A percentile compares a stretch with the other conserved stretches of the same genome.
Conservation (phyloP, 352 stramenopile genomes). For the Pythium scleroteichum region DNA sequence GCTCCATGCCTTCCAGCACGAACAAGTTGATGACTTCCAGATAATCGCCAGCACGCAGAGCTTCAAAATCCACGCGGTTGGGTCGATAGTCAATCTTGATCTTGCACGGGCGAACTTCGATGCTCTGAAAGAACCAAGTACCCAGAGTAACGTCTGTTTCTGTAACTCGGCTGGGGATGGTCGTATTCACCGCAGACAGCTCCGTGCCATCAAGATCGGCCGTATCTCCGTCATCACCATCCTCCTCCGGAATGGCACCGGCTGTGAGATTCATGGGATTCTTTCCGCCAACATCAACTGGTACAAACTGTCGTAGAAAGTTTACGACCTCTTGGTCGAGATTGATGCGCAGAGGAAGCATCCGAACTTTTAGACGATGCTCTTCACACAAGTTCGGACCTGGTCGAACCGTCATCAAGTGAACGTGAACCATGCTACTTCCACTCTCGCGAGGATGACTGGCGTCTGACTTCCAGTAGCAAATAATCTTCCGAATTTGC, state of each 20-base stretch:
- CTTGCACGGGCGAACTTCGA: slow-evolving; percentile 87
- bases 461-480: slow-evolving; percentile 88
- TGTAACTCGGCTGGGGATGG: slow-evolving; percentile 23
- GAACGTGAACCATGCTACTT: slow-evolving; percentile 81
- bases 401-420: slow-evolving; percentile 79
- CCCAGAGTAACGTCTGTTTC: slow-evolving; percentile 52
- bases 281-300: slow-evolving; percentile 18
- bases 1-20: slow-evolving; percentile 86
- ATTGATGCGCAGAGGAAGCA: slow-evolving; percentile 83
- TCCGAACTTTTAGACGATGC: slow-evolving; percentile 72
- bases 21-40: slow-evolving; percentile 90
- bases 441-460: slow-evolving; percentile 80
- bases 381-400: slow-evolving; percentile 80
- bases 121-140: slow-evolving; percentile 86
- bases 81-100: slow-evolving; percentile 91
- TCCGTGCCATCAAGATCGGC: slow-evolving; percentile 46
- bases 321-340: slow-evolving; percentile 87
- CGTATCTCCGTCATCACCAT: slow-evolving; percentile 31
- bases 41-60: slow-evolving; percentile 81
- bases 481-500: slow-evolving; percentile 89
- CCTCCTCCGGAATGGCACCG: slow-evolving; percentile 12
- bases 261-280: not conserved
- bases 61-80: slow-evolving; percentile 85
- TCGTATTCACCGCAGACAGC: slow-evolving; percentile 38
- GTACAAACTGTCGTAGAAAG: slow-evolving; percentile 86